Evolutionary conservation across 176 grass and related monocot species (phyloP), one percentile per base, ranked within the genome.

Genomic region (Cenchrus fungigraminus): DNA sequence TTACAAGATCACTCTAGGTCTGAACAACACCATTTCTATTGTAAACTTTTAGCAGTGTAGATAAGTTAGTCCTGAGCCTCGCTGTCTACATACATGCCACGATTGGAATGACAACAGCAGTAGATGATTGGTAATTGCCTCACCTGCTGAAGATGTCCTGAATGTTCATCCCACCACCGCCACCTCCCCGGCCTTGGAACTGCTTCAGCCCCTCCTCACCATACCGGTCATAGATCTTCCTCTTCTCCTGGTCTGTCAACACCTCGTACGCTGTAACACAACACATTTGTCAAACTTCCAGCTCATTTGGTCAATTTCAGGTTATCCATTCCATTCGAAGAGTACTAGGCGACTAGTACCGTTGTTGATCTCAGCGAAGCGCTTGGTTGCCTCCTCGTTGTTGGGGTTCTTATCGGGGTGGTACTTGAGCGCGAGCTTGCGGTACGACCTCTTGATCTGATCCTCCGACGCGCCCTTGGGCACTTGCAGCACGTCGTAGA

Each of bases 391-490:
- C 91, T 99, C 97, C 82, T 99, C 93, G 45, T 99, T 96, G 70
- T 89, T 78, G 19, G 89, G 93, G 54, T 99, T 99, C 85, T 99
- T 99, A 62, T 99, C 97, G 0, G 97, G 97, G 84, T 99, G 97
- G n/a, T 99, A 99, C 87, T 96, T 95, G 32, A 99, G 54, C 2
- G 97, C 97, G 64, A 99, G 97, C 91, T 99, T 99, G 88, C 97
- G 88, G 66, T 99, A 99, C 0, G 97, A 91, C 70, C 97, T 77
- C 90, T 99, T 99, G 86, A 99, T 96, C 97, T 99, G 97, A 74
- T 99, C 97, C 65, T 99, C 97, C 4, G 93, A 91, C 17, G 97
- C 93, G 32, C 97, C 90, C 89, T 94, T 95, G 69, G 97, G 64
- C 46, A 99, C 91, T 84, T 96, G 91, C 63, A 99, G 84, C 60